Evolutionary conservation across 257 asterid species (phyloP).

Genomic region (Rhazya stricta): DNA sequence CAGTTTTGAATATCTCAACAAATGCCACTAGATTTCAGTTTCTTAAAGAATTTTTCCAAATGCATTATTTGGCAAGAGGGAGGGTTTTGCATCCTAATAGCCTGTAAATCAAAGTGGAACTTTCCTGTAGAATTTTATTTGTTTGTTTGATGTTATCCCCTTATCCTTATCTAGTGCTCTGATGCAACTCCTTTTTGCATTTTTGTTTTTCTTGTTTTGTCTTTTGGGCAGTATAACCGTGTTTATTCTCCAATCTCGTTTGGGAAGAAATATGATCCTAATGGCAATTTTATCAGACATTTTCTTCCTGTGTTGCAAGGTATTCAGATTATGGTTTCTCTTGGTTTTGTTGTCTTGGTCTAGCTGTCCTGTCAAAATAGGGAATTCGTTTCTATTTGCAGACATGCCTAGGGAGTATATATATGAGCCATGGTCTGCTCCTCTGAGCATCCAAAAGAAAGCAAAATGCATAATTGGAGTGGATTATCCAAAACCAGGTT

Average conservation of each 20-base stretch:
- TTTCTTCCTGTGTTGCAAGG: slow-evolving; percentile 90
- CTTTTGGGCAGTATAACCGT: slow-evolving; percentile 89
- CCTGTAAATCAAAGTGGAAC: background rate
- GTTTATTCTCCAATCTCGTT: slow-evolving; percentile 89
- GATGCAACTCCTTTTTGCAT: slow-evolving; percentile 15
- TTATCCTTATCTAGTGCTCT: background rate
- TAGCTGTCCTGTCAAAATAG: slow-evolving; percentile 13
- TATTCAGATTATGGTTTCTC: slow-evolving; percentile 19
- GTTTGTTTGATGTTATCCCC: background rate
- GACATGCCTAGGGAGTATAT: slow-evolving; percentile 97
- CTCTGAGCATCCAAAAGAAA: slow-evolving; percentile 65
- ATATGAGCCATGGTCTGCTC: slow-evolving; percentile 97
- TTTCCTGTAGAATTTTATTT: background rate
- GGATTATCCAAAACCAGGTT: slow-evolving; percentile 98
- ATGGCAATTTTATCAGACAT: slow-evolving; percentile 73
- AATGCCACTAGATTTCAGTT: background rate
- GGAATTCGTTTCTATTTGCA: slow-evolving; percentile 26
- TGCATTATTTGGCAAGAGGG: background rate
- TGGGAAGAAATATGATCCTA: slow-evolving; percentile 89
- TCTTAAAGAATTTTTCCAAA: background rate
- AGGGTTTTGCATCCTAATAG: background rate
- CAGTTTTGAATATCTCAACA: background rate
- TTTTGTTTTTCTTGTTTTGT: too few relatives aligned
- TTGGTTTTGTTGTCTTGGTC: slow-evolving; percentile 16
- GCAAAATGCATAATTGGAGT: slow-evolving; percentile 81